Evolutionary conservation across 2,329 filamentous ascomycete genomes (phyloP).

Genomic region (Hymenoscyphus infarciens): DNA sequence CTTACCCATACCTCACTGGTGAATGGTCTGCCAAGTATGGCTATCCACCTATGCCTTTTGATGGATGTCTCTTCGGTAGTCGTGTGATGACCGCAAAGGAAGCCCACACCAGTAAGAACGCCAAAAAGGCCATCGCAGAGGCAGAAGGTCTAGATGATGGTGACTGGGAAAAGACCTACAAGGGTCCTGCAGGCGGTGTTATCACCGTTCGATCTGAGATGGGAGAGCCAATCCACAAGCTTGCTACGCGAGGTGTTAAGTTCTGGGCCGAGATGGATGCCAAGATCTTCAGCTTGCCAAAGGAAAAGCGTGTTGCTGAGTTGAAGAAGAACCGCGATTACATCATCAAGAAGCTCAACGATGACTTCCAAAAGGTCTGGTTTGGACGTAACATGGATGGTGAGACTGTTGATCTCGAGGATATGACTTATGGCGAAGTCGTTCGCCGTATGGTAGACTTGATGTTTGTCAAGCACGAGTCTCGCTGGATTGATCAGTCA

Average conservation of each 20-base stretch:
- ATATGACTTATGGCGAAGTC: conserved; percentile 93
- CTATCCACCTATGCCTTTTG: conserved; percentile 90
- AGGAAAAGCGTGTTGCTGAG: conserved; percentile 80
- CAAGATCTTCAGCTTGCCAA: conserved; percentile 95
- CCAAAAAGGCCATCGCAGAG: conserved; percentile 86
- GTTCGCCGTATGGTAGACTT: conserved; percentile 83
- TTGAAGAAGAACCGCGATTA: conserved; percentile 84
- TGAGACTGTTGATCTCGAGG: conserved; percentile 80
- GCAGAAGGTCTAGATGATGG: conserved; percentile 76
- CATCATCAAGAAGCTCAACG: conserved; percentile 94
- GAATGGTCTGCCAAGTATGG: conserved; percentile 83
- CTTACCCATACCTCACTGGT: conserved; percentile 88
- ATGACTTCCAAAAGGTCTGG: conserved; percentile 96
- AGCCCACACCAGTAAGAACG: conserved; percentile 79
- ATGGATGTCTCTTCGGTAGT: conserved; percentile 85
- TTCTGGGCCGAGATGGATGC: conserved; percentile 99
- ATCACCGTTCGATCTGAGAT: conserved; percentile 98
- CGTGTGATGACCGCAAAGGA: conserved; percentile 96
- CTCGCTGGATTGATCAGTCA: conserved; percentile 86
- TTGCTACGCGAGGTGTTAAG: conserved; percentile 89
- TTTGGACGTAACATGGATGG: conserved; percentile 82
- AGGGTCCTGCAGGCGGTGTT: conserved; percentile 84
- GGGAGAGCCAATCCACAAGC: conserved; percentile 99
- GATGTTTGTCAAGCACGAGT: conserved; percentile 87
- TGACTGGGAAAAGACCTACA: conserved; percentile 92